Conservation (phyloP, 2,329 filamentous ascomycete genomes). For the Botrytis aclada region DNA sequence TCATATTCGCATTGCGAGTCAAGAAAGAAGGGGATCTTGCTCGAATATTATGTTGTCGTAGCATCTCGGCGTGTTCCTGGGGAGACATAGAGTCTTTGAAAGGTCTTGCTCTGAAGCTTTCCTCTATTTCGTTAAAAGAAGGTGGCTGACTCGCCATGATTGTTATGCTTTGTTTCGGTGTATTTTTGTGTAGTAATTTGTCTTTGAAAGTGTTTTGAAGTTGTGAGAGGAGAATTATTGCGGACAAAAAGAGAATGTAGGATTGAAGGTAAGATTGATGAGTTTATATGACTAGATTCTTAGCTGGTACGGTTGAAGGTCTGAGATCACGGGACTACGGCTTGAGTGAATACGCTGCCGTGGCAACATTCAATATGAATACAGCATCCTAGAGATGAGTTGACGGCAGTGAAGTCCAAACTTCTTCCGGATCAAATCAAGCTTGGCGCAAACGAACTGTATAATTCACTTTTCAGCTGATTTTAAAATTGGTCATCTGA, state of each 20-base stretch:
- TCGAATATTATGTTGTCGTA: neutral
- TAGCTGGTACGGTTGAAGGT: neutral
- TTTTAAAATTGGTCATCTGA: neutral
- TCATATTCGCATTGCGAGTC: neutral
- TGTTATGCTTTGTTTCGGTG: neutral
- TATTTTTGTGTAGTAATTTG: neutral
- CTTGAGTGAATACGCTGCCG: neutral
- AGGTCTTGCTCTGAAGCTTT: neutral
- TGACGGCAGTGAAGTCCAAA: neutral
- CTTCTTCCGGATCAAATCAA: rapidly evolving
- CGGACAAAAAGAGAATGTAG: neutral
- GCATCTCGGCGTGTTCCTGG: rapidly evolving
- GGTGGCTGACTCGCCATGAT: neutral
- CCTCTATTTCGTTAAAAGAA: neutral
- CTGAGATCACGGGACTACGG: neutral
- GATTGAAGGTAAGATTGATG: neutral
- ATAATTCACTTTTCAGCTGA: neutral
- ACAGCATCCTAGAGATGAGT: neutral
- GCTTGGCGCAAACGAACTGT: rapidly evolving
- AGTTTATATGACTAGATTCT: neutral
- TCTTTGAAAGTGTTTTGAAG: too few species aligned
- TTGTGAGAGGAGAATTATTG: neutral
- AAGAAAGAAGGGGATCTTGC: neutral
- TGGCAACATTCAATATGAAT: neutral
- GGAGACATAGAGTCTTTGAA: neutral